Evolutionary conservation across 78 protist genomes (phyloP).

Genomic region (Polysphondylium violaceum): DNA sequence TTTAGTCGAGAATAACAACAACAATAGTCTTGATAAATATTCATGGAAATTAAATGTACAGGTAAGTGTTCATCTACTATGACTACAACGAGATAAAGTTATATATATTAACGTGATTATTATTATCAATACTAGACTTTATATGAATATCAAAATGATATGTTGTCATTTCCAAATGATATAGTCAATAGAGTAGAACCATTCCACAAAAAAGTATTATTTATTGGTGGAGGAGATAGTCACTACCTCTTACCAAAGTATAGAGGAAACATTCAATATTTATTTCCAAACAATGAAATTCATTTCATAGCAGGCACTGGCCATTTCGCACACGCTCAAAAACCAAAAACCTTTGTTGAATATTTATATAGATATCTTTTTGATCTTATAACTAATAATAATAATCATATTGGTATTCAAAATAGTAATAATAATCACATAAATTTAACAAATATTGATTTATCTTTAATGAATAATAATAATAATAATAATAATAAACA

Average conservation of each 20-base stretch:
- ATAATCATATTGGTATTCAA: too few relatives aligned
- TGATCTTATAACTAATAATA: too few relatives aligned
- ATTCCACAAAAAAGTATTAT: conserved; percentile 27
- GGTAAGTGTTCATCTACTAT: not conserved
- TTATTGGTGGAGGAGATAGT: conserved; percentile 57
- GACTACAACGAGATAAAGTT: not conserved
- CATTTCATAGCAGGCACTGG: conserved; percentile 7
- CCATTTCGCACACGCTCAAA: conserved; percentile 42
- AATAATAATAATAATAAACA: too few relatives aligned
- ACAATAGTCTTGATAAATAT: not conserved
- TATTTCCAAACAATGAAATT: conserved; percentile 26
- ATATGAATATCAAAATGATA: conserved; percentile 32
- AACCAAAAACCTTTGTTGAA: not conserved
- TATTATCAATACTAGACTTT: conserved; percentile 4
- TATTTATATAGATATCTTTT: conserved; percentile 21
- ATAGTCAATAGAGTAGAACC: not conserved
- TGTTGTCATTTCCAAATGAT: conserved; percentile 25
- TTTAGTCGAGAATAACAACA: not conserved
- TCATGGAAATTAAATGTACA: conserved; percentile 45
- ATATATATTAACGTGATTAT: not conserved
- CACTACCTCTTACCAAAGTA: conserved; percentile 18
- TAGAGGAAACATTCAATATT: not conserved
- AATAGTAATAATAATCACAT: too few relatives aligned
- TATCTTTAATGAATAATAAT: too few relatives aligned
- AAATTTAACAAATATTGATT: too few relatives aligned